phyloP scores from a whole-genome alignment of 176 grass and related monocot genomes.

The Panicum miliaceum region DNA sequence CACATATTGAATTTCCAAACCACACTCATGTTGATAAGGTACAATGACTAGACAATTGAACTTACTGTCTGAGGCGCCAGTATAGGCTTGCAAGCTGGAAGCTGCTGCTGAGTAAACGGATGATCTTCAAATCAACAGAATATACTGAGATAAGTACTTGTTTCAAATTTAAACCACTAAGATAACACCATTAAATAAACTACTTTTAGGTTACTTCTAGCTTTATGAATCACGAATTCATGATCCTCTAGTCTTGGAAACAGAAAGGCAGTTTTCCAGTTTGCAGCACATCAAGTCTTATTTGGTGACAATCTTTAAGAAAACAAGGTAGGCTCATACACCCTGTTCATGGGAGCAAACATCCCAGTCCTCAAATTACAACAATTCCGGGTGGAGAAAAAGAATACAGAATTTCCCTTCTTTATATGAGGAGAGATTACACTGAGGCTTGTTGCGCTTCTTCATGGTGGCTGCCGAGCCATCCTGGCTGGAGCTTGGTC shows the following conservation, averaged over 20 bases:
- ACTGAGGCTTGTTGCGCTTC: constrained; percentile 50
- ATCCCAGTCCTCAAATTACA: background rate
- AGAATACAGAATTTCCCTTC: background rate
- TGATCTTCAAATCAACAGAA: constrained; percentile 43
- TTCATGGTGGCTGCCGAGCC: background rate
- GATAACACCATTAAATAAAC: background rate
- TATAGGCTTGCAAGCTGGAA: constrained; percentile 57
- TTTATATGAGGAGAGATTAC: constrained; percentile 43
- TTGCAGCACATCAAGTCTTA: constrained; percentile 2
- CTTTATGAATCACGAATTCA: background rate
- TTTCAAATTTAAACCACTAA: constrained; percentile 3
- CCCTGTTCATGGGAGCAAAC: background rate
- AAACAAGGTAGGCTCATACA: background rate
- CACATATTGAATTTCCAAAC: background rate
- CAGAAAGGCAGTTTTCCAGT: background rate
- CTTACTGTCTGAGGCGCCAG: constrained; percentile 38
- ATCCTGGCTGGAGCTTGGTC: constrained; percentile 7
- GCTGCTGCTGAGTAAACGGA: constrained; percentile 56
- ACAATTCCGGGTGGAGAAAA: constrained; percentile 13
- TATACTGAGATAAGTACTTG: background rate
- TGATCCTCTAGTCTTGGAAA: background rate
- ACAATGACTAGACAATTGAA: background rate
- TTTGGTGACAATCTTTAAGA: background rate
- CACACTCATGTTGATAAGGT: background rate
- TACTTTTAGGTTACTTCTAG: background rate